These are phyloP conservation scores for Colletotrichum abscissum DNA, from an alignment of 2,329 filamentous ascomycete genomes.

Conservation along the genomic window DNA sequence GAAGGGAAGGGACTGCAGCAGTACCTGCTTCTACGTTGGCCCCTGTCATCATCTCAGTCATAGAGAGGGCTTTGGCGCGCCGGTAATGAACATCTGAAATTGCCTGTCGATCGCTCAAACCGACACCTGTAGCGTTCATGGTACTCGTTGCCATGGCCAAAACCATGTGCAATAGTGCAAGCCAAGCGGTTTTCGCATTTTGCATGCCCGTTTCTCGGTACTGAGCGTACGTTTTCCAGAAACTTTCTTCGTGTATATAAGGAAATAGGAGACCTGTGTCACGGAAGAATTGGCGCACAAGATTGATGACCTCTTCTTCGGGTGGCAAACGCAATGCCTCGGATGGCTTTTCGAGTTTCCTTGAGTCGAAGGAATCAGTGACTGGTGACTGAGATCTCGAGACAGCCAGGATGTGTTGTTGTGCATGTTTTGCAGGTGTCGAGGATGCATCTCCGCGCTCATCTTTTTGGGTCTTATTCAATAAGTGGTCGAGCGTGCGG, in stretches of 20 bases:
- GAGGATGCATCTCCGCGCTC: not conserved
- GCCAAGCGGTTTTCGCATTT: conserved; percentile 58
- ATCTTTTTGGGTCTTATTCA: conserved; percentile 3
- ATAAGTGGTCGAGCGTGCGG: conserved; percentile 31
- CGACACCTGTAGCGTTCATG: conserved; percentile 42
- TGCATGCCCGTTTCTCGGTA: conserved; percentile 39
- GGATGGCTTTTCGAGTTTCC: conserved; percentile 11
- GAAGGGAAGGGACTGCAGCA: not conserved
- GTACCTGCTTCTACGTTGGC: conserved; percentile 57
- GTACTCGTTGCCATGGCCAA: conserved; percentile 58
- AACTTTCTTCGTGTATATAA: conserved; percentile 42
- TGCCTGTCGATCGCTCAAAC: conserved; percentile 47
- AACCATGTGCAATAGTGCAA: conserved; percentile 61
- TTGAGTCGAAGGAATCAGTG: conserved; percentile 15
- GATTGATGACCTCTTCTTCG: conserved; percentile 32
- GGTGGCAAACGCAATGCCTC: conserved; percentile 35
- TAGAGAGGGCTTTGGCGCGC: conserved; percentile 55
- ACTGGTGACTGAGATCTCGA: conserved; percentile 23
- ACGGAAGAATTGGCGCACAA: conserved; percentile 41
- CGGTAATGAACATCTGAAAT: conserved; percentile 58
- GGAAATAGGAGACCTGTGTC: conserved; percentile 45
- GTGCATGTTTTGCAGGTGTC: not conserved
- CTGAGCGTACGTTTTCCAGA: conserved; percentile 39
- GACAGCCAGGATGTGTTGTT: conserved; percentile 11
- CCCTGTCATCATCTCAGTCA: conserved; percentile 51